Base-by-base conservation (phyloP, 1,284 basidiomycete species). In the Cutaneotrichosporon spelunceum region DNA sequence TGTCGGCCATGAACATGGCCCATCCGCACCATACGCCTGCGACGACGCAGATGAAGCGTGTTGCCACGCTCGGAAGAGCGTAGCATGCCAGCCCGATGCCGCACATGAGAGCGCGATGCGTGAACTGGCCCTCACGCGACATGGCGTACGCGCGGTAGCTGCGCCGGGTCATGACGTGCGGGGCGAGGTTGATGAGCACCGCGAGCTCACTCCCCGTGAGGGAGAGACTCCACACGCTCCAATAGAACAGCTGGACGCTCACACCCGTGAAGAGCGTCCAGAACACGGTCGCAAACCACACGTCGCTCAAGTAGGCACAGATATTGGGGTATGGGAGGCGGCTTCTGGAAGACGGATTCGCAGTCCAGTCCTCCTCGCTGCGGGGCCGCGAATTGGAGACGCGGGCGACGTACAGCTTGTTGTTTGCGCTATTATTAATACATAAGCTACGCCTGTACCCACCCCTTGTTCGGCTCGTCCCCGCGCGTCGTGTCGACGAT, bases 211-310 rank as follows among this genome's bases (percentile, higher is more conserved):
- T 85, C 2, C 90, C 89, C n/a, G 88, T 73, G 1, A 79, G 67
- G 8, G 77, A 74, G 21, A 94, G 86, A 70, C 90, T 84, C 91
- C 91, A 94, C 8, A 94, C 87, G 26, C 89, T 91, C 81, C 91
- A 93, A 79, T 93, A 96, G 80, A 95, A 96, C 7, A 96, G 83
- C 42, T 88, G 88, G 0, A 90, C 87, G 10, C 88, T 85, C 23
- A 96, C 84, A 1, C 87, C 85, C 1, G 93, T 94, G 71, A 91
- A 86, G 45, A 90, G 83, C 0, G 93, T 90, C 91, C 92, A 95
- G 74, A 89, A 93, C 19, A 89, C 83, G 67, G 89, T 90, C 1
- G 89, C 91, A 54, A 76, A 72, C 62, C 73, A 78, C 7, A 78
- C 64, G 59, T 76, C 74, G 54, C 72, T 73, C 19, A 72, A 49